These are phyloP conservation scores for Phytophthora hibernalis DNA, from an alignment of 352 stramenopile species.

Conservation along the genomic window DNA sequence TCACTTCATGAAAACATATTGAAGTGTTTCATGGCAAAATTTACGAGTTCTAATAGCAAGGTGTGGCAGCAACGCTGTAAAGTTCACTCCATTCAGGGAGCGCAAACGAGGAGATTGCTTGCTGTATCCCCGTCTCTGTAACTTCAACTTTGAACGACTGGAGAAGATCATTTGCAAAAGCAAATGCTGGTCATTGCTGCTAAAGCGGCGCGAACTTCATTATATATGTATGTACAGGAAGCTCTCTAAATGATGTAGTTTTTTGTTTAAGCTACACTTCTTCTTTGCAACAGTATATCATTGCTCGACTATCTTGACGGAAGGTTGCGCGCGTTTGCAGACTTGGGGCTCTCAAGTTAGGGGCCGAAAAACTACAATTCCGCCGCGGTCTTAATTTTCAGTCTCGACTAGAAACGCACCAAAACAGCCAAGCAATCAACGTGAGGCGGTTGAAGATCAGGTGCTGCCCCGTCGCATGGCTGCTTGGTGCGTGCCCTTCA, in stretches of 20 bases:
- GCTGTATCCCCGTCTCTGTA: neutral
- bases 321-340: too few species aligned
- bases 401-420: neutral
- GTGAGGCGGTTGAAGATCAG: constrained; percentile 2
- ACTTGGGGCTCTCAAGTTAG: too few species aligned
- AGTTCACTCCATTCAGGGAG: constrained; percentile 1
- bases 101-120: constrained; percentile 14
- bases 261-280: too few species aligned
- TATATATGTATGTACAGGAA: neutral
- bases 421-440: neutral
- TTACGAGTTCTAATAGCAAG: too few species aligned
- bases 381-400: neutral
- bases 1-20: too few species aligned
- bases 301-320: neutral
- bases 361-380: neutral
- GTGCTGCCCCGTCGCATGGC: too few species aligned
- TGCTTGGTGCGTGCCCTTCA: too few species aligned
- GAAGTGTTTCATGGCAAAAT: too few species aligned
- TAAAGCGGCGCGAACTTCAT: neutral
- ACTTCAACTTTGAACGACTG: constrained; percentile 29
- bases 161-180: too few species aligned
- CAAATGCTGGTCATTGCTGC: neutral
- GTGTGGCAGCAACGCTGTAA: too few species aligned
- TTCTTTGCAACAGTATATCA: too few species aligned
- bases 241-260: neutral